A percentile compares a stretch with the other conserved stretches of the same genome.
Evolutionary conservation across 2,329 filamentous ascomycete genomes (phyloP).

Genomic region (Didymella pomorum): DNA sequence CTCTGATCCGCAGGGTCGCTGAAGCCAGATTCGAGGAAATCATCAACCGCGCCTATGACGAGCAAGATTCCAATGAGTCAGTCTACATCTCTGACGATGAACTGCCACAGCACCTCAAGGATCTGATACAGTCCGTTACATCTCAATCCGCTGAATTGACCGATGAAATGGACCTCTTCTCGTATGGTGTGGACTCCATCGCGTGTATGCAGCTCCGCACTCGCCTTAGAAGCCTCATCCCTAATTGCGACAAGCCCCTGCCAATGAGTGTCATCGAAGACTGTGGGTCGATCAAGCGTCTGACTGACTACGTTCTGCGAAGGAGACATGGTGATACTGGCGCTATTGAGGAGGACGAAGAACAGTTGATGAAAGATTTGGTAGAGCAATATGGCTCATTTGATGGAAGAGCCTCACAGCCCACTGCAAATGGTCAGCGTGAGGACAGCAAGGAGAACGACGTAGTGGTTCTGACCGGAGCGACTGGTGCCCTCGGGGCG

Average conservation of each 20-base stretch:
- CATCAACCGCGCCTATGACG: slow-evolving; percentile 59
- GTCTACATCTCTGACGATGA: slow-evolving; percentile 39
- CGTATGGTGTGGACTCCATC: slow-evolving; percentile 68
- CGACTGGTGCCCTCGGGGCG: slow-evolving; percentile 61
- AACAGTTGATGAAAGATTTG: slow-evolving; percentile 55
- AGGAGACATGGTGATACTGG: slow-evolving; percentile 50
- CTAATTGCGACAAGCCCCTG: slow-evolving; percentile 47
- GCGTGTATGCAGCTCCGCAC: slow-evolving; percentile 62
- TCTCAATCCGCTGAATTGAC: slow-evolving; percentile 33
- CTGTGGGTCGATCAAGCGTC: slow-evolving; percentile 60
- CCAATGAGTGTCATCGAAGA: slow-evolving; percentile 69
- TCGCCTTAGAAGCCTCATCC: slow-evolving; percentile 49
- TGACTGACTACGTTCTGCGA: slow-evolving; percentile 51
- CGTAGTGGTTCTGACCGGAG: slow-evolving; percentile 56
- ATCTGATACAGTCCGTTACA: slow-evolving; percentile 33
- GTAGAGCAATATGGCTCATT: slow-evolving; percentile 60
- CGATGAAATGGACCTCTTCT: slow-evolving; percentile 62
- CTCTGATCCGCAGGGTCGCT: slow-evolving; percentile 61
- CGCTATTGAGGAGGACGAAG: slow-evolving; percentile 47
- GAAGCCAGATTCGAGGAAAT: slow-evolving; percentile 58
- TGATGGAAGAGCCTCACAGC: slow-evolving; percentile 19
- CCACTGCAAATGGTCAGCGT: slow-evolving; percentile 9
- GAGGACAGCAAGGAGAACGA: slow-evolving; percentile 13
- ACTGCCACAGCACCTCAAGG: slow-evolving; percentile 31
- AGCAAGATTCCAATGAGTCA: slow-evolving; percentile 25